Percentiles rank a stretch among this genome's conserved stretches.
Evolutionary conservation across 441 rosid genomes (phyloP).

Genomic region (Arabidopsis lyrata): DNA sequence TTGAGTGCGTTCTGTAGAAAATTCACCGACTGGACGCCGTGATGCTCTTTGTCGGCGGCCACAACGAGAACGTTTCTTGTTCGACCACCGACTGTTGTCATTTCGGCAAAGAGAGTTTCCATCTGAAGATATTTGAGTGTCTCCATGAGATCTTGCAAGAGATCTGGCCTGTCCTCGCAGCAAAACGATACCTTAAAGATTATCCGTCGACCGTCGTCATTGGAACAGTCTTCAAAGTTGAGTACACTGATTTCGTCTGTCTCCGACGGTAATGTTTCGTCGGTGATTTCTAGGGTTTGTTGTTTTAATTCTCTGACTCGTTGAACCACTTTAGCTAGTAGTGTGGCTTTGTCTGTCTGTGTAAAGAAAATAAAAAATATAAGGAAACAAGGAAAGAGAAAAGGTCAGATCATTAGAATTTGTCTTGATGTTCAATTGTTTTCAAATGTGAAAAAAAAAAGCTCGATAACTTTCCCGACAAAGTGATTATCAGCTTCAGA

Average conservation of each 20-base stretch:
- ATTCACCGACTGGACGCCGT: slow-evolving; percentile 74
- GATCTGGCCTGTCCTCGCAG: slow-evolving; percentile 85
- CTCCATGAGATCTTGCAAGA: slow-evolving; percentile 71
- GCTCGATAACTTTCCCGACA: slow-evolving; percentile 55
- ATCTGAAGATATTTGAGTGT: slow-evolving; percentile 78
- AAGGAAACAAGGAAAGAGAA: slow-evolving; percentile 17
- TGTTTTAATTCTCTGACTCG: slow-evolving; percentile 84
- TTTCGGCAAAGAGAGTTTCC: slow-evolving; percentile 70
- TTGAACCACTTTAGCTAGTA: slow-evolving; percentile 88
- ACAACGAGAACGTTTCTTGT: slow-evolving; percentile 71
- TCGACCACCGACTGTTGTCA: slow-evolving; percentile 80
- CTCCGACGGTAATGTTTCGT: slow-evolving; percentile 76
- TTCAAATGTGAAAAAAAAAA: slow-evolving; percentile 30
- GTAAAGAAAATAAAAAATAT: not conserved
- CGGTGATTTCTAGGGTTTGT: slow-evolving; percentile 64
- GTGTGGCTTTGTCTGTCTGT: slow-evolving; percentile 94
- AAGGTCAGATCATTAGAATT: slow-evolving; percentile 6
- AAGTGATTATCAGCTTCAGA: slow-evolving; percentile 42
- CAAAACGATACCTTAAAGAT: slow-evolving; percentile 82
- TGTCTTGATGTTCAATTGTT: slow-evolving; percentile 23
- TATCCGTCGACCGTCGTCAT: slow-evolving; percentile 56
- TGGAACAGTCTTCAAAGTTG: slow-evolving; percentile 56
- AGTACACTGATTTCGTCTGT: slow-evolving; percentile 77
- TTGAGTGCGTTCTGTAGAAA: slow-evolving; percentile 76
- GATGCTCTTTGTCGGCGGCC: slow-evolving; percentile 70